These are phyloP conservation scores for Botrytis porri DNA, from an alignment of 2,329 filamentous ascomycete genomes.

Conservation along the genomic window DNA sequence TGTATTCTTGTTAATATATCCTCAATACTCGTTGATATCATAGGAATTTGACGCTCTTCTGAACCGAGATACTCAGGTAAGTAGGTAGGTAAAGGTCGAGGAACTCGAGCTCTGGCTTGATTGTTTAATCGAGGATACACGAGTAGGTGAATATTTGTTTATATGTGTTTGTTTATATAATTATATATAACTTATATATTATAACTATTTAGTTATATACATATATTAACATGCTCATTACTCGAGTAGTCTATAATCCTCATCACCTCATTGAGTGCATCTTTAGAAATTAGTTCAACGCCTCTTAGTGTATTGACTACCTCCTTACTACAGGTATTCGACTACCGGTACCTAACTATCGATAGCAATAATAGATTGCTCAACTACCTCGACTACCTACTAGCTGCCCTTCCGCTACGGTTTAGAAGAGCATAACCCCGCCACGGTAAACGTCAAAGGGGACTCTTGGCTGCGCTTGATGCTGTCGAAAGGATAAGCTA, in stretches of 20 bases:
- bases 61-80: background rate
- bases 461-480: background rate
- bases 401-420: background rate
- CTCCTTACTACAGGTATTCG: background rate
- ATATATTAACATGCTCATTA: background rate
- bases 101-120: background rate
- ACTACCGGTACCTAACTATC: background rate
- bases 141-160: background rate
- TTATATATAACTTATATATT: background rate
- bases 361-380: background rate
- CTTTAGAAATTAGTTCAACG: background rate
- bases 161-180: background rate
- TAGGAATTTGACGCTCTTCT: background rate
- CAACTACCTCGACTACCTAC: background rate
- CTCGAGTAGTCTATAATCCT: background rate
- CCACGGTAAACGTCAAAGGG: background rate
- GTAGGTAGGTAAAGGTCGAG: background rate
- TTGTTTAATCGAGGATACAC: background rate
- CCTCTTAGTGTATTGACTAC: background rate
- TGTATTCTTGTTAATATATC: background rate
- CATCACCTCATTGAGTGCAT: background rate
- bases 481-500: background rate
- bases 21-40: background rate
- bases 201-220: too few species aligned
- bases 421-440: background rate